Percentiles rank a stretch among this genome's conserved stretches.
These are phyloP conservation scores for Emericellopsis atlantica DNA, from an alignment of 2,329 filamentous ascomycete genomes.

Conservation along the genomic window DNA sequence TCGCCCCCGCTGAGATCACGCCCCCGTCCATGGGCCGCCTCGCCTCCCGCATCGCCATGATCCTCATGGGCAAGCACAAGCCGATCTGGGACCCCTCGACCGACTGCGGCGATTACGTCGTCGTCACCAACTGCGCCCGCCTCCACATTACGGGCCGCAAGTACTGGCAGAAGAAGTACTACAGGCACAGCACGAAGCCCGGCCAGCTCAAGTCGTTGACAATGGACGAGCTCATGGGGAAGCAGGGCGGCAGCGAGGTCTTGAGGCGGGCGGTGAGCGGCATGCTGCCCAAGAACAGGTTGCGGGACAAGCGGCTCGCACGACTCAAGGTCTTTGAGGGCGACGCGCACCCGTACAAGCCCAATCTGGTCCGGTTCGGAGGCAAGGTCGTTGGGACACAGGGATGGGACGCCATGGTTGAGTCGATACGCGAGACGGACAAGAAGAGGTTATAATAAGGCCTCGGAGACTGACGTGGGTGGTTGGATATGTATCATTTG, in stretches of 20 bases:
- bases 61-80: conserved; percentile 98
- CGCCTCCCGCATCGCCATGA: conserved; percentile 72
- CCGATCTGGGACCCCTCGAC: conserved; percentile 95
- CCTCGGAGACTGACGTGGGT: conserved; percentile 4
- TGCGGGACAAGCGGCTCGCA: conserved; percentile 77
- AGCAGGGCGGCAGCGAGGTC: conserved; percentile 87
- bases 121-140: conserved; percentile 79
- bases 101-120: conserved; percentile 98
- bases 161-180: conserved; percentile 88
- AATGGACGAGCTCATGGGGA: conserved; percentile 90
- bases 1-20: conserved; percentile 29
- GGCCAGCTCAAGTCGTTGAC: conserved; percentile 78
- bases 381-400: conserved; percentile 41
- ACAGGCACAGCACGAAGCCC: conserved; percentile 83
- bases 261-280: conserved; percentile 84
- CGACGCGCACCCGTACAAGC: conserved; percentile 78
- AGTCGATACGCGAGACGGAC: conserved; percentile 35
- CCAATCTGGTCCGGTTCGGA: conserved; percentile 68
- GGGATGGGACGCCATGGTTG: conserved; percentile 39
- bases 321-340: conserved; percentile 94
- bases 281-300: conserved; percentile 94
- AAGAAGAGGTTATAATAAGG: conserved; percentile 31
- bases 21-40: conserved; percentile 79
- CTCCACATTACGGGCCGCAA: conserved; percentile 87
- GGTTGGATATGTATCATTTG: background rate